Conservation (phyloP, 306 rosid species). For the Rosa rugosa region DNA sequence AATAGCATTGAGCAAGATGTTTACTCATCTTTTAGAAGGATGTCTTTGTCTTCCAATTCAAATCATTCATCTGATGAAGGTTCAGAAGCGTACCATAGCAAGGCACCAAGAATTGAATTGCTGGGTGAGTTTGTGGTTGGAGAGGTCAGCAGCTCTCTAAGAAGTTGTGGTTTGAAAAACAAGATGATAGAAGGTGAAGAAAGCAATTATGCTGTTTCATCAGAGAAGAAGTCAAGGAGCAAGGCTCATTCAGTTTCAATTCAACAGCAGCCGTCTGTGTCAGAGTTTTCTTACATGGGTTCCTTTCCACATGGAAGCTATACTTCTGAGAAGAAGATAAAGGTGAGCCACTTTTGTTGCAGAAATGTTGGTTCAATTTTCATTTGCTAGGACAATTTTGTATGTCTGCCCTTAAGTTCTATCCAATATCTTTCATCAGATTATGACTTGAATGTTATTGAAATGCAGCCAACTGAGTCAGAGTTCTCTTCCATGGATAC, state of each 20-base stretch:
- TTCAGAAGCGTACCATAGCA: constrained; percentile 19
- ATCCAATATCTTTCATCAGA: not conserved
- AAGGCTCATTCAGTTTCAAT: constrained; percentile 24
- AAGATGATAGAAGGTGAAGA: constrained; percentile 25
- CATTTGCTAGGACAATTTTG: not conserved
- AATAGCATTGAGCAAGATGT: not conserved
- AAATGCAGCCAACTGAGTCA: constrained; percentile 23
- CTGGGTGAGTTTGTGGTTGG: constrained; percentile 45
- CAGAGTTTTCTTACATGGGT: constrained; percentile 27
- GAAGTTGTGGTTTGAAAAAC: constrained; percentile 12
- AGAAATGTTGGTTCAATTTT: not conserved
- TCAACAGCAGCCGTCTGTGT: constrained; percentile 17
- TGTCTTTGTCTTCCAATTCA: constrained; percentile 17
- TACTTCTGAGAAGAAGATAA: constrained; percentile 30
- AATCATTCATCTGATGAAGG: constrained; percentile 18
- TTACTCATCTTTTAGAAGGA: constrained; percentile 18
- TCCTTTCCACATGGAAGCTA: constrained; percentile 32
- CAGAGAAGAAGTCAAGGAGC: constrained; percentile 17
- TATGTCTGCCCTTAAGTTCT: not conserved
- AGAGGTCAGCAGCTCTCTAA: constrained; percentile 28
- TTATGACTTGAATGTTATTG: not conserved
- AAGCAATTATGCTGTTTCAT: constrained; percentile 30
- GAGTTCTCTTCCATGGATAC: constrained; percentile 22
- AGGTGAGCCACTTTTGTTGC: constrained; percentile 24
- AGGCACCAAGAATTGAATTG: constrained; percentile 35